Base-by-base conservation (phyloP, 768 basidiomycete species). In the Kwoniella pini region DNA sequence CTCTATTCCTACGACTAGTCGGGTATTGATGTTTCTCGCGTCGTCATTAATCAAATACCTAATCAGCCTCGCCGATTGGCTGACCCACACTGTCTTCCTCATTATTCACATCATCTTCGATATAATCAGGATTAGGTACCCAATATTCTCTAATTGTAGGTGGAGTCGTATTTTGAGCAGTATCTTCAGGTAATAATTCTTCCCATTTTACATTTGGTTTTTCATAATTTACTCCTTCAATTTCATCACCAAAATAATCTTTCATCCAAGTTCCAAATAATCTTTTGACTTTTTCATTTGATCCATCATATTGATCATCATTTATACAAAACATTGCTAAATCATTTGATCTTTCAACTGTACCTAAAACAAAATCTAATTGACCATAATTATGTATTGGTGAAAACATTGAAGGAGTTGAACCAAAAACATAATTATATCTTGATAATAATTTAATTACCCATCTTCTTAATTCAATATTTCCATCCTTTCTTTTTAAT, bases 361-460 rank as follows among this genome's bases (percentile, higher is more conserved):
- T 13, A 5, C 36, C 39, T 11, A 71, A 31, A 4, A 60, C 51
- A 11, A 5, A 17, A 2, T 10, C 1, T 4, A 73, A 58, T 30
- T 75, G 67, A 9, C 4, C 24, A 11, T 43, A 31, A 7, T 42
- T 54, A 24, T 67, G 62, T 6, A 73, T 50, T n/a, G 55, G 68
- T 0, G 60, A 54, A 52, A 77, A 77, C 17, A 55, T 55, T 0
- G 65, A 54, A 2, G 74, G 70, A 11, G 74, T 69, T 4, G 57
- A 52, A 73, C 74, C 72, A 31, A 53, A 60, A n/a, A 68, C 64
- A 44, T 76, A 78, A 30, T 63, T 50, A 45, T 78, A 78, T 43
- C 75, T 22, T 15, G 71, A 69, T 15, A 78, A 49, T 27, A 78
- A 56, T 59, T 72, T 68, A 52, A 76, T 66, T 56, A 66, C 68